phyloP scores from a whole-genome alignment of 148 eudicot genomes.

The Chenopodium album region DNA sequence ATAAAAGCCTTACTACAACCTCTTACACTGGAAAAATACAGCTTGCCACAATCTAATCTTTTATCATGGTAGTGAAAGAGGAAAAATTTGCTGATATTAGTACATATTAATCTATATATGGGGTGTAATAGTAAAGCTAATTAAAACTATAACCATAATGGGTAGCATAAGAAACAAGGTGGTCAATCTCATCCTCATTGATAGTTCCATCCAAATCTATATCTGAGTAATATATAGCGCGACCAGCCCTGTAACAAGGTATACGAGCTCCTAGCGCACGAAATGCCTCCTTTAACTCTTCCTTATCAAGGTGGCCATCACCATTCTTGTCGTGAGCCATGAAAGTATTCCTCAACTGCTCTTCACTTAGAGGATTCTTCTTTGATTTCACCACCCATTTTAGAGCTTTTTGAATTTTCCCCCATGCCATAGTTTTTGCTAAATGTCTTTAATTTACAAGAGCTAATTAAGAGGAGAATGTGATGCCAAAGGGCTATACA shows the following conservation, averaged over 20 bases:
- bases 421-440: conserved; percentile 27
- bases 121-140: not conserved
- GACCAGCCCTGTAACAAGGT: conserved; percentile 38
- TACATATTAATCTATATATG: not conserved
- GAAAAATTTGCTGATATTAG: too few species aligned
- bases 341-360: conserved; percentile 39
- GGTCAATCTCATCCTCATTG: conserved; percentile 37
- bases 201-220: conserved; percentile 41
- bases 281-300: conserved; percentile 43
- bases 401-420: conserved; percentile 12
- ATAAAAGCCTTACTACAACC: too few species aligned
- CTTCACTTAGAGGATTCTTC: conserved; percentile 20
- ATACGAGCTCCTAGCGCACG: conserved; percentile 29
- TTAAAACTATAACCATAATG: conserved; percentile 27
- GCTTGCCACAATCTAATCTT: not conserved
- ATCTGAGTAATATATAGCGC: conserved; percentile 37
- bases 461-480: conserved; percentile 1
- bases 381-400: conserved; percentile 19
- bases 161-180: conserved; percentile 40
- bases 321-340: conserved; percentile 36
- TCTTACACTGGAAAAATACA: not conserved
- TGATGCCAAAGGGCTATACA: conserved; percentile 14
- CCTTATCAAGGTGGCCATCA: conserved; percentile 42
- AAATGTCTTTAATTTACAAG: not conserved
- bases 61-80: too few species aligned